Evolutionary conservation across 164 flowering plant species (phyloP), one percentile per base, ranked within the genome.

Genomic region (Annona cherimola): DNA sequence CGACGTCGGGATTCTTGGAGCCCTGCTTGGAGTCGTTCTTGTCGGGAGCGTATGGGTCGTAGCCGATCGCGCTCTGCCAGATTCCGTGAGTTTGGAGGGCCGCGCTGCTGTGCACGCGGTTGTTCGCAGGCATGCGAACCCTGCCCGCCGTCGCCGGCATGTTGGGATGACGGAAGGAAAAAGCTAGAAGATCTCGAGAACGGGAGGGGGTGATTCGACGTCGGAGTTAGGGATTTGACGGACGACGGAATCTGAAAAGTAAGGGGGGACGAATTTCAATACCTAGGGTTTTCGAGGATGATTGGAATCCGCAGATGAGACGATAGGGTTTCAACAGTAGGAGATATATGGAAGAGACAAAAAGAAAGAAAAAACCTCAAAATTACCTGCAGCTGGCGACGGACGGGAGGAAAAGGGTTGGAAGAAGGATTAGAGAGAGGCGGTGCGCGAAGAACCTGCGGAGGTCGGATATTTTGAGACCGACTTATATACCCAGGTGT

Each of bases 91-190:
- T 95, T 74, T 95, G 99, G 12, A 95, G 84, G 71, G 99, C 98
- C 8, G 98, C 99, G 75, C 98, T 93, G 71, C 99, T 95, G 77
- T 95, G 98, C 66, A 95, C 99, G 87, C 99, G 80, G 75, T 95
- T 95, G 86, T 95, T 95, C 67, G 99, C 99, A 26, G 99, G 99
- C 99, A 95, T 95, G 78, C 99, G 99, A 90, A 95, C 99, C 81
- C 99, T 89, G 54, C 99, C 99, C 63, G 99, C 99, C 61, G 99
- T 95, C 9, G 99, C 99, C 80, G 98, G 98, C 99, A 91, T 95
- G 76, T 84, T 93, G 68, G 45, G 57, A 55, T 44, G 18, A 35
- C 16, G 20, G 7, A 26, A 69, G 71, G 45, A 50, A 1, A 40
- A 8, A 41, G 18, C 39, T 4, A 40, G 9, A 3, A 41, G 41